These are phyloP conservation scores for Penium margaritaceum DNA, from an alignment of 139 green algal genomes.

Conservation along the genomic window DNA sequence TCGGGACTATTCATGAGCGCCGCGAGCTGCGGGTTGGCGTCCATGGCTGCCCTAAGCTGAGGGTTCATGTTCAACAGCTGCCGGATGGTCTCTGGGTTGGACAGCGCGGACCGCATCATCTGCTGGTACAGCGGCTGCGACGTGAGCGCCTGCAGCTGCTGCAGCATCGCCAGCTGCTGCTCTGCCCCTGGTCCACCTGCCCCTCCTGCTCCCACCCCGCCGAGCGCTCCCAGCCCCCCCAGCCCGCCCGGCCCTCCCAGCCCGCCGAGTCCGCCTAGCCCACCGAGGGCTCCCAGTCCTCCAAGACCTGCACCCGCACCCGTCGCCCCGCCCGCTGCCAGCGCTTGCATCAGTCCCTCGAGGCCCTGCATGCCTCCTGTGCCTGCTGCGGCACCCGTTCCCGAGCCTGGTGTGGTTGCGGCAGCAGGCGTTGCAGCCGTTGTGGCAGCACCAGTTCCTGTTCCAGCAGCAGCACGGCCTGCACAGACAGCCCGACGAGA, in stretches of 20 bases:
- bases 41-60: no score
- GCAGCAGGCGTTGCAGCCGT: neutral
- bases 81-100: no score
- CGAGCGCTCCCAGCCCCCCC: slow-evolving; percentile 22
- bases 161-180: no score
- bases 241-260: slow-evolving; percentile 25
- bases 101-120: no score
- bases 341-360: slow-evolving; percentile 2
- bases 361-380: slow-evolving; percentile 20
- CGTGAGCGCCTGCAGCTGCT: no score
- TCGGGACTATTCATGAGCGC: no score
- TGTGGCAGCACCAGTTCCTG: neutral
- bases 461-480: neutral
- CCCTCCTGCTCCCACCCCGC: no score
- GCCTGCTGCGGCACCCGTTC: slow-evolving; percentile 7
- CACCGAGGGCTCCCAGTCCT: slow-evolving; percentile 12
- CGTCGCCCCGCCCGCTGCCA: neutral
- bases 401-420: neutral
- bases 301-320: slow-evolving; percentile 3
- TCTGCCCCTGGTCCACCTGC: no score
- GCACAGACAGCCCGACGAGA: neutral
- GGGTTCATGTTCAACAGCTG: no score
- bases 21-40: no score
- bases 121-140: no score
- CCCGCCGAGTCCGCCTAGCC: neutral